Evolutionary conservation across 2,329 filamentous ascomycete genomes (phyloP).

Genomic region (Nigrospora osmanthi): DNA sequence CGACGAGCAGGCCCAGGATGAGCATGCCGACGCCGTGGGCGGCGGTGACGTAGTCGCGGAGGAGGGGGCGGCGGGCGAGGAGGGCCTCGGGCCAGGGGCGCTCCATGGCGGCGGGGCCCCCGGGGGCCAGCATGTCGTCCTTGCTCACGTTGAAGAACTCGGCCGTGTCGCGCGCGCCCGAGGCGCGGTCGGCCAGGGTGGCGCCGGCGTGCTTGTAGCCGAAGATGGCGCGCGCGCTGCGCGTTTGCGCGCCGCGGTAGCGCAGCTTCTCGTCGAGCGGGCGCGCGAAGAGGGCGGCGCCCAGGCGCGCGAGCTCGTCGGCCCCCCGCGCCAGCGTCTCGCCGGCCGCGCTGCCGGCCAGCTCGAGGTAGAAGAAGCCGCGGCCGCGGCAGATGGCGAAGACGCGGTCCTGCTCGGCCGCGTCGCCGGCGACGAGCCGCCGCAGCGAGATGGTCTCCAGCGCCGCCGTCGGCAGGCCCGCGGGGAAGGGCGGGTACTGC

Average conservation of each 20-base stretch:
- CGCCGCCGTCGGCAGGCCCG: constrained; percentile 14
- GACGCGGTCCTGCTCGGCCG: constrained; percentile 14
- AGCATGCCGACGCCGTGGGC: constrained; percentile 20
- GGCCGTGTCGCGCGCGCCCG: constrained; percentile 18
- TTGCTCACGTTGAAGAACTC: constrained; percentile 26
- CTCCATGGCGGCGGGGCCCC: constrained; percentile 8
- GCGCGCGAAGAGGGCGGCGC: constrained; percentile 17
- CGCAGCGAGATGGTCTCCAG: constrained; percentile 19
- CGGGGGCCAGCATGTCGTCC: constrained; percentile 19
- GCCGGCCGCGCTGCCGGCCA: constrained; percentile 12
- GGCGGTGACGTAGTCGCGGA: constrained; percentile 15
- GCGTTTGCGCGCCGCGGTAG: constrained; percentile 7
- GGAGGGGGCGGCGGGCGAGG: constrained; percentile 12
- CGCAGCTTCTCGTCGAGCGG: constrained; percentile 18
- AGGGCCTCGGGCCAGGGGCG: constrained; percentile 19
- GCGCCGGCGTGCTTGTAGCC: constrained; percentile 23
- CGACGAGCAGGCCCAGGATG: constrained; percentile 18
- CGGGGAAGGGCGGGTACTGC: constrained; percentile 17
- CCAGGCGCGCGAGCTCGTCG: constrained; percentile 11
- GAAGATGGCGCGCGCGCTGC: constrained; percentile 14
- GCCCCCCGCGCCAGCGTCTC: constrained; percentile 11
- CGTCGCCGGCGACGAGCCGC: constrained; percentile 12
- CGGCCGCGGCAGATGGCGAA: constrained; percentile 17
- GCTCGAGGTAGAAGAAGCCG: constrained; percentile 24
- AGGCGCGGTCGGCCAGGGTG: constrained; percentile 15